These are phyloP conservation scores for Salix koriyanagi DNA, from an alignment of 345 rosid genomes.

Conservation along the genomic window DNA sequence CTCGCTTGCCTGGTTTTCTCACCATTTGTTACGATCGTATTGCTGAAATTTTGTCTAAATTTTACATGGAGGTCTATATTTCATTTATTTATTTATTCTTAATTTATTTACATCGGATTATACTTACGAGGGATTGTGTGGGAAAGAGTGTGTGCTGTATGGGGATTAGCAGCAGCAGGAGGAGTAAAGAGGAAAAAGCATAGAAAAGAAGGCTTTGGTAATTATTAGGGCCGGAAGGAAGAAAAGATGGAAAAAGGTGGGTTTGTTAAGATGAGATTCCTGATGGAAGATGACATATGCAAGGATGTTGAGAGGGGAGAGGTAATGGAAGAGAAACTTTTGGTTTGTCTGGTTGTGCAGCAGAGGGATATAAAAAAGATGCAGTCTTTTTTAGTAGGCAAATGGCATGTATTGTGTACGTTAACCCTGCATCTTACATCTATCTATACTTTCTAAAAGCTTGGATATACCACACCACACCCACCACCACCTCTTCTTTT, in stretches of 20 bases:
- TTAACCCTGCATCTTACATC: slow-evolving; percentile 36
- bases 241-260: slow-evolving; percentile 36
- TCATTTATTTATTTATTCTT: background rate
- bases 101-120: too few species aligned
- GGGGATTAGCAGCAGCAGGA: slow-evolving; percentile 33
- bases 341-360: slow-evolving; percentile 45
- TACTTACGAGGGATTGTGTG: slow-evolving; percentile 6
- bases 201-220: slow-evolving; percentile 37
- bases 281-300: slow-evolving; percentile 45
- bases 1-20: background rate
- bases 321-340: slow-evolving; percentile 45
- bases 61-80: background rate
- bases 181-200: slow-evolving; percentile 23
- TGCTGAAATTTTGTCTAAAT: background rate
- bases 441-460: slow-evolving; percentile 56
- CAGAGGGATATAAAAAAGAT: slow-evolving; percentile 25
- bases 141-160: slow-evolving; percentile 15
- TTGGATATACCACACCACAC: slow-evolving; percentile 35
- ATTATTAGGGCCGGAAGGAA: slow-evolving; percentile 37
- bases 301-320: slow-evolving; percentile 15
- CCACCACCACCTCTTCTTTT: slow-evolving; percentile 5
- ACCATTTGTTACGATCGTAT: background rate
- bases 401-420: slow-evolving; percentile 49
- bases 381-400: slow-evolving; percentile 42
- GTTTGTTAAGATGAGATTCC: slow-evolving; percentile 48